phyloP scores from a whole-genome alignment of 441 rosid genomes.

The Flueggea neowawraea region DNA sequence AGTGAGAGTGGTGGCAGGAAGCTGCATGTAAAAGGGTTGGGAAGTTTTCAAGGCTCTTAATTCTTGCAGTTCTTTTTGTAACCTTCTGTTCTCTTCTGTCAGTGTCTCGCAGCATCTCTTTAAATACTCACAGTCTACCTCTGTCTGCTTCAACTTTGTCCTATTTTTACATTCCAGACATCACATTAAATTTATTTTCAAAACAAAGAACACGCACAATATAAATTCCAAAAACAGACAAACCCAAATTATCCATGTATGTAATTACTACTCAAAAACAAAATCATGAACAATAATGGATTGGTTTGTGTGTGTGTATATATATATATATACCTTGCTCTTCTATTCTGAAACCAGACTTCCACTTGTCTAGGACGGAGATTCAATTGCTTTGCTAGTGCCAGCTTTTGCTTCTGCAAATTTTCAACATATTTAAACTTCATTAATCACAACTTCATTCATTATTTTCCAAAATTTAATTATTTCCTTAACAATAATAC shows the following conservation, averaged over 20 bases:
- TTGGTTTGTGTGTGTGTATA: no score
- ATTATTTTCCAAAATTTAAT: not conserved
- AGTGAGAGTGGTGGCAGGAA: conserved; percentile 96
- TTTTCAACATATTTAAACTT: not conserved
- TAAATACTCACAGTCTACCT: conserved; percentile 92
- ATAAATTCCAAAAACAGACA: no score
- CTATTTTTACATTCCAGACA: conserved; percentile 25
- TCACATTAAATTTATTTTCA: not conserved
- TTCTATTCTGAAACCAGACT: conserved; percentile 96
- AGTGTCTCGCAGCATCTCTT: conserved; percentile 88
- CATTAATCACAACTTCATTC: no score
- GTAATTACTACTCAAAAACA: not conserved
- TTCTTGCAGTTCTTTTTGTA: conserved; percentile 87
- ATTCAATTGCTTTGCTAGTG: conserved; percentile 81
- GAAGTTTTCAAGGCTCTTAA: conserved; percentile 79
- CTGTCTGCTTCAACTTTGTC: conserved; percentile 97
- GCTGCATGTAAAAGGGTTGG: conserved; percentile 85
- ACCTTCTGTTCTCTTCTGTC: conserved; percentile 88
- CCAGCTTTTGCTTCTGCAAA: conserved; percentile 83
- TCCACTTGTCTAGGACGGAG: conserved; percentile 99
- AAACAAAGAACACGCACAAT: not conserved
- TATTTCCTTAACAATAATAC: no score
- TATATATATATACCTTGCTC: conserved; percentile 61
- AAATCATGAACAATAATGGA: not conserved
- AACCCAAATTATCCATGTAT: not conserved